phyloP scores from a whole-genome alignment of 1,139 yeast species.

The Nakaseomyces nivariensis region DNA sequence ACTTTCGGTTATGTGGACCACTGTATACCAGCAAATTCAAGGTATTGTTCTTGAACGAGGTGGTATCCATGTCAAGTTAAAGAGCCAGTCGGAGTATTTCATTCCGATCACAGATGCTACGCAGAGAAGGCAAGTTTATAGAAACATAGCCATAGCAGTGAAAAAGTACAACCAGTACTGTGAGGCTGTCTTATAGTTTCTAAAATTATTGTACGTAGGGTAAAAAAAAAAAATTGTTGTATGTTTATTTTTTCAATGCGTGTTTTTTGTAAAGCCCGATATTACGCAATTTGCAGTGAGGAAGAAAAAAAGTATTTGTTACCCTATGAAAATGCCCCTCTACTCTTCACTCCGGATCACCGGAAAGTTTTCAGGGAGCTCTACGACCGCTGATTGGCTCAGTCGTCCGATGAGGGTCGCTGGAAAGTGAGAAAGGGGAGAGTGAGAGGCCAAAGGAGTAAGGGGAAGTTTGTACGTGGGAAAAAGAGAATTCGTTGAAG shows the following conservation, averaged over 20 bases:
- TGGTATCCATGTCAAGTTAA: conserved; percentile 63
- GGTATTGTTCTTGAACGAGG: conserved; percentile 64
- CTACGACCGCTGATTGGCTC: too few species aligned
- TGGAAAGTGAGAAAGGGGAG: too few species aligned
- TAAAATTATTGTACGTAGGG: background rate
- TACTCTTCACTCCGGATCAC: background rate
- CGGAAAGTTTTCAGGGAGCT: background rate
- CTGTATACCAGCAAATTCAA: conserved; percentile 21
- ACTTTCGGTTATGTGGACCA: conserved; percentile 33
- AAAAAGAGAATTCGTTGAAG: too few species aligned
- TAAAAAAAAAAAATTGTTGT: background rate
- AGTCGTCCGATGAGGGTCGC: too few species aligned
- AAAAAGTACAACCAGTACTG: conserved; percentile 59
- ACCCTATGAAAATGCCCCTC: too few species aligned
- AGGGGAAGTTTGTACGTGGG: too few species aligned
- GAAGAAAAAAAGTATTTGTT: background rate
- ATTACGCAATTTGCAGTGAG: background rate
- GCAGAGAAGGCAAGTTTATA: conserved; percentile 59
- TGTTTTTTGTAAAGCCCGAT: background rate
- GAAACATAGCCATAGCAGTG: conserved; percentile 71
- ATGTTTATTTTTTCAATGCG: background rate
- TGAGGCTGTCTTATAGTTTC: conserved; percentile 27
- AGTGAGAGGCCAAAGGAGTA: too few species aligned
- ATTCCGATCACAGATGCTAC: conserved; percentile 67
- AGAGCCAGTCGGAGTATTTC: conserved; percentile 58